Conservation (phyloP, 2,329 filamentous ascomycete species). For the Zalaria sp. region DNA sequence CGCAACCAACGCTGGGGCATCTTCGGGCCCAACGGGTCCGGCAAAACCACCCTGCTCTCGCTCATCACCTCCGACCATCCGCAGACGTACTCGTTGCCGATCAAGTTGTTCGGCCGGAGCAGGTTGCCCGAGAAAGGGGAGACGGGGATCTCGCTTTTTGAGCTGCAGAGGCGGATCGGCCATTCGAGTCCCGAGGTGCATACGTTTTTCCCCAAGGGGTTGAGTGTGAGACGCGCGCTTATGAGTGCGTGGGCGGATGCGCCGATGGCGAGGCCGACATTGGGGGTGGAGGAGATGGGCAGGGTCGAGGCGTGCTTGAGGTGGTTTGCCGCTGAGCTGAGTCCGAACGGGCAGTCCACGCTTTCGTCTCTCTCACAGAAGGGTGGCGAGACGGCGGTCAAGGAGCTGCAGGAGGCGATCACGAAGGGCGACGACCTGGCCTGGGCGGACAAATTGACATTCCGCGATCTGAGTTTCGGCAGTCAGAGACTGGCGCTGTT, state of each 20-base stretch:
- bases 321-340: slow-evolving; percentile 71
- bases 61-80: slow-evolving; percentile 93
- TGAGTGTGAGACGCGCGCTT: slow-evolving; percentile 60
- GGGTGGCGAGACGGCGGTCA: slow-evolving; percentile 12
- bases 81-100: slow-evolving; percentile 78
- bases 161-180: slow-evolving; percentile 78
- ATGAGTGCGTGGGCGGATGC: slow-evolving; percentile 88
- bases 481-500: slow-evolving; percentile 78
- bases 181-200: slow-evolving; percentile 93
- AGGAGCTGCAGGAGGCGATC: neutral
- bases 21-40: slow-evolving; percentile 85
- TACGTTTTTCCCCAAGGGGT: slow-evolving; percentile 69
- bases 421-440: slow-evolving; percentile 18
- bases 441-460: slow-evolving; percentile 56
- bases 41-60: slow-evolving; percentile 88
- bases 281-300: slow-evolving; percentile 42
- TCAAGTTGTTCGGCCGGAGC: slow-evolving; percentile 71
- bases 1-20: slow-evolving; percentile 82
- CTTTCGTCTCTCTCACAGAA: neutral
- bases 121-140: slow-evolving; percentile 60
- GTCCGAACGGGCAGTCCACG: slow-evolving; percentile 28
- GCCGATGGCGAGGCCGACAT: slow-evolving; percentile 54
- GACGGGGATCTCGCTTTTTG: slow-evolving; percentile 75
- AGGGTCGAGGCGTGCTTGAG: slow-evolving; percentile 55
- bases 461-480: slow-evolving; percentile 64